Percentiles rank a stretch among this genome's conserved stretches.
These are phyloP conservation scores for Chrysanthemum seticuspe DNA, from an alignment of 129 eudicot genomes.

Conservation along the genomic window DNA sequence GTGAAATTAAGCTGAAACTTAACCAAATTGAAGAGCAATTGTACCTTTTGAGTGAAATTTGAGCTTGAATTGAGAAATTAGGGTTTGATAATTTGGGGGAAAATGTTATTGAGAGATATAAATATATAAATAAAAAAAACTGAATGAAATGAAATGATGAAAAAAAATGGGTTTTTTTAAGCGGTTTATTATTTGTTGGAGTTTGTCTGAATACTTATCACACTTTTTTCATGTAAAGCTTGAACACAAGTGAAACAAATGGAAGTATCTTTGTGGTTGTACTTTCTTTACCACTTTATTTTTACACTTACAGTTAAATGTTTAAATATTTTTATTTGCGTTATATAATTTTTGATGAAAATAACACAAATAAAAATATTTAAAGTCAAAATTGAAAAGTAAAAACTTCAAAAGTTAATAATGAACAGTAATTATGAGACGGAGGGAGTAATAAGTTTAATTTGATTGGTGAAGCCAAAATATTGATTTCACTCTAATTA, in stretches of 20 bases:
- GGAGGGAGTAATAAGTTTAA: too few species aligned
- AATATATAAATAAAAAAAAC: background rate
- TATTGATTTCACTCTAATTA: too few species aligned
- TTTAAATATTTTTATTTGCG: too few species aligned
- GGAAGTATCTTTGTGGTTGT: conserved; percentile 27
- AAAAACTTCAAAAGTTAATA: too few species aligned
- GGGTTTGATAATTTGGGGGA: conserved; percentile 30
- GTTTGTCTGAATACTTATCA: conserved; percentile 15
- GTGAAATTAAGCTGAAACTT: conserved; percentile 13
- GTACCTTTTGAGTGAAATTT: conserved; percentile 26
- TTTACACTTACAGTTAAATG: background rate
- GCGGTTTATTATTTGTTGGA: too few species aligned
- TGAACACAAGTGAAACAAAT: conserved; percentile 27
- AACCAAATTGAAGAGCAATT: conserved; percentile 16
- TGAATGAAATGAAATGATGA: conserved; percentile 9
- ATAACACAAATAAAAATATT: too few species aligned
- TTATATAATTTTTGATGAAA: too few species aligned
- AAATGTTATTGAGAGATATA: too few species aligned
- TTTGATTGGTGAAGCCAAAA: too few species aligned
- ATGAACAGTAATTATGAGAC: too few species aligned
- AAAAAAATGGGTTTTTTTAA: too few species aligned
- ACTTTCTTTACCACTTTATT: background rate
- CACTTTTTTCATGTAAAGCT: conserved; percentile 17
- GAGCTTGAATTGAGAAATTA: conserved; percentile 20
- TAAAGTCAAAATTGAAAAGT: too few species aligned